A percentile compares a stretch with the other conserved stretches of the same genome.
phyloP scores from a whole-genome alignment of 768 basidiomycete genomes.

The Jaapia argillacea region DNA sequence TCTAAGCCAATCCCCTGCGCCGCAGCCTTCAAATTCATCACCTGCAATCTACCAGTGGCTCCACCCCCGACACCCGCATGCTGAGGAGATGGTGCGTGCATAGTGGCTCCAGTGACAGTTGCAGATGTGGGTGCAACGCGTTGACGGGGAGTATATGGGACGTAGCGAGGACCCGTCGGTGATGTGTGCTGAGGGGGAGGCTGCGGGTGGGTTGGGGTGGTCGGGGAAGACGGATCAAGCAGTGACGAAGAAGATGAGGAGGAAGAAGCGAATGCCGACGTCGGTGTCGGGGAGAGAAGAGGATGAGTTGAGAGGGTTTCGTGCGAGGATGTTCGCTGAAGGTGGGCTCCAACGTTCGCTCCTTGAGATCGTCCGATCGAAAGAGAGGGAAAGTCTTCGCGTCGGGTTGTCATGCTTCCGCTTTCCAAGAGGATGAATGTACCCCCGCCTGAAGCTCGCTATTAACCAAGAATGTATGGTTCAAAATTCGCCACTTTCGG shows the following conservation, averaged over 20 bases:
- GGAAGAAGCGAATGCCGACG: slow-evolving; percentile 19
- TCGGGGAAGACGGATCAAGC: too few relatives aligned
- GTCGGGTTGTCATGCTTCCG: slow-evolving; percentile 25
- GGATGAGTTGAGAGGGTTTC: slow-evolving; percentile 58
- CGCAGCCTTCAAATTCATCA: slow-evolving; percentile 65
- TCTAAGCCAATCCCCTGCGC: slow-evolving; percentile 62
- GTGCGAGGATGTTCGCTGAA: slow-evolving; percentile 34
- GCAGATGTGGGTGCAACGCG: slow-evolving; percentile 38
- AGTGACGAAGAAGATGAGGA: slow-evolving; percentile 7
- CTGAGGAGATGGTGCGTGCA: slow-evolving; percentile 28
- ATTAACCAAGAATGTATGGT: too few relatives aligned
- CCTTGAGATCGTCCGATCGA: slow-evolving; percentile 47
- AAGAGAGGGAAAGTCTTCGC: slow-evolving; percentile 37
- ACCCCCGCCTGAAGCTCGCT: too few relatives aligned
- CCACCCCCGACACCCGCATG: slow-evolving; percentile 42
- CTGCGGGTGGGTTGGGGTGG: not conserved
- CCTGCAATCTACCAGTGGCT: slow-evolving; percentile 59
- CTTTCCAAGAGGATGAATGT: too few relatives aligned
- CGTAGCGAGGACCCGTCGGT: slow-evolving; percentile 40
- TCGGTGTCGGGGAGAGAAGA: slow-evolving; percentile 37
- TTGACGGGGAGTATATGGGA: slow-evolving; percentile 72
- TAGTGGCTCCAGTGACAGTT: slow-evolving; percentile 31
- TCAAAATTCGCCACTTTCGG: too few relatives aligned
- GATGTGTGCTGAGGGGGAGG: slow-evolving; percentile 6
- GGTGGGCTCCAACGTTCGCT: slow-evolving; percentile 11